A percentile compares a stretch with the other conserved stretches of the same genome.
Evolutionary conservation across 192 early-diverging fungal genomes (phyloP).

Genomic region (Coemansia sp.): DNA sequence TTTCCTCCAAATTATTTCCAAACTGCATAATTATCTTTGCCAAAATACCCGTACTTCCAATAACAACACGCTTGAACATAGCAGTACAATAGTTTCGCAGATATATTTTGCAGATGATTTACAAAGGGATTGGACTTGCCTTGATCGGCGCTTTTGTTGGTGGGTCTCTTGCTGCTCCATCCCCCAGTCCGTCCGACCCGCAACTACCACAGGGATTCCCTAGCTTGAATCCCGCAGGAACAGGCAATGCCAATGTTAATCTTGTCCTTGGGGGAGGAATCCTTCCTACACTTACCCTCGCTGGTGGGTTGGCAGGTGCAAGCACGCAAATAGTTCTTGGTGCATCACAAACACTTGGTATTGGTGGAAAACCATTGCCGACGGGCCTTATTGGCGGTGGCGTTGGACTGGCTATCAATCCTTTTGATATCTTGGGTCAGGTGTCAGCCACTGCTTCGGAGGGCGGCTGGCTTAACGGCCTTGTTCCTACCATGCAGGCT

Average conservation of each 20-base stretch:
- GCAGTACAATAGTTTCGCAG: too few relatives aligned
- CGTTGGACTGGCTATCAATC: constrained; percentile 6
- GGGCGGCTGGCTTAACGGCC: constrained; percentile 24
- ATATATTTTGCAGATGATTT: not conserved
- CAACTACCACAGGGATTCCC: constrained; percentile 1
- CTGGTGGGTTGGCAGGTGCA: constrained; percentile 2
- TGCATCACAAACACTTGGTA: constrained; percentile 16
- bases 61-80: not conserved
- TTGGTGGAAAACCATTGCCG: constrained; percentile 23
- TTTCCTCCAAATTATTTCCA: not conserved
- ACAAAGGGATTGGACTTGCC: not conserved
- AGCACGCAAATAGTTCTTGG: constrained; percentile 8
- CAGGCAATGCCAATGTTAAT: constrained; percentile 13
- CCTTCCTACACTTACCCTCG: constrained; percentile 32
- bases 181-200: not conserved
- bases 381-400: constrained; percentile 12
- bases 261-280: constrained; percentile 33
- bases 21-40: not conserved
- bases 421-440: constrained; percentile 16
- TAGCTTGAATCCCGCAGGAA: constrained; percentile 5
- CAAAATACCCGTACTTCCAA: not conserved
- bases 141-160: not conserved
- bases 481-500: constrained; percentile 18
- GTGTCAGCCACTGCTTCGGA: constrained; percentile 21
- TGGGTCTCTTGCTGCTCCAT: constrained; percentile 16